A percentile compares a stretch with the other conserved stretches of the same genome.
Conservation (phyloP, 148 eudicot genomes). For the Oxyria digyna region DNA sequence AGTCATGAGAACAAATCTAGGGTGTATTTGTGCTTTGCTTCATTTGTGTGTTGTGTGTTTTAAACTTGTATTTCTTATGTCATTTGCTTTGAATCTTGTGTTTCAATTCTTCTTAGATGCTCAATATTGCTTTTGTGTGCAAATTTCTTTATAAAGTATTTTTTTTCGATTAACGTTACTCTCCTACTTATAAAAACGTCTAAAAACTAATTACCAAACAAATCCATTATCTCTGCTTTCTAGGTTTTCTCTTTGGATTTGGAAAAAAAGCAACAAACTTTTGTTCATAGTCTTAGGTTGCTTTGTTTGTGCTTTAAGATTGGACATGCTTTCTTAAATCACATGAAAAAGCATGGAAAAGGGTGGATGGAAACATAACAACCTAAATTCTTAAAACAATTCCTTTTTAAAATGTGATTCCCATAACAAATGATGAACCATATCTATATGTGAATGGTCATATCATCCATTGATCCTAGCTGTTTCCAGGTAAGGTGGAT, state of each 20-base stretch:
- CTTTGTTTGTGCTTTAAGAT: not conserved
- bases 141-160: too few species aligned
- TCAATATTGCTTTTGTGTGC: too few species aligned
- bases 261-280: not conserved
- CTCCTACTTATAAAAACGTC: too few species aligned
- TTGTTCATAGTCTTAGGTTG: not conserved
- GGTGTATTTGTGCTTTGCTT: not conserved
- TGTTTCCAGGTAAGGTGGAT: not conserved
- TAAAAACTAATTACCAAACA: too few species aligned
- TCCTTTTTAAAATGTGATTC: too few species aligned
- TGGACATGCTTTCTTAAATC: not conserved
- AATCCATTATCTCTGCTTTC: not conserved
- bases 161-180: too few species aligned
- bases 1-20: not conserved
- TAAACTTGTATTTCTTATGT: not conserved
- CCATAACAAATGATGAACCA: too few species aligned
- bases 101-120: not conserved
- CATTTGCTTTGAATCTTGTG: not conserved
- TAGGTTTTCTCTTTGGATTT: not conserved
- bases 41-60: not conserved
- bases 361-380: not conserved
- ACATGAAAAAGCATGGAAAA: not conserved
- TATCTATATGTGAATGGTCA: too few species aligned
- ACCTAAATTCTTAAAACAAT: too few species aligned
- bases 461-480: not conserved